Evolutionary conservation across 345 rosid species (phyloP).

Genomic region (Citrus sp.): DNA sequence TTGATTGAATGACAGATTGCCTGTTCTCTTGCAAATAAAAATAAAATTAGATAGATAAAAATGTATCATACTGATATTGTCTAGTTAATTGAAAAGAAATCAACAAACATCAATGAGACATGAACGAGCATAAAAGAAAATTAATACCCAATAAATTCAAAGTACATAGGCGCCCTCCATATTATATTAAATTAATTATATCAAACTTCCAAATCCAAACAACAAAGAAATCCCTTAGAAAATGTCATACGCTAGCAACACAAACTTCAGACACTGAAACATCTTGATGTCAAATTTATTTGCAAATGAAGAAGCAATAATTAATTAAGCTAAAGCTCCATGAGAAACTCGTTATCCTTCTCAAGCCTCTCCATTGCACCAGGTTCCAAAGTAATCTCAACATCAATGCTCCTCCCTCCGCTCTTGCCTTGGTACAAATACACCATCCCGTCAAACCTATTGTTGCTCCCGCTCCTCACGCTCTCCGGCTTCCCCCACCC

Average conservation of each 20-base stretch:
- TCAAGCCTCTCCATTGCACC: slow-evolving; percentile 72
- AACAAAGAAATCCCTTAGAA: background rate
- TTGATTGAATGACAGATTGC: too few relatives aligned
- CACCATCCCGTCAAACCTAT: slow-evolving; percentile 94
- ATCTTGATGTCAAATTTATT: too few relatives aligned
- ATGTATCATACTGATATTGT: too few relatives aligned
- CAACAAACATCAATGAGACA: too few relatives aligned
- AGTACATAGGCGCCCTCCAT: background rate
- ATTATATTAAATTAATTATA: too few relatives aligned
- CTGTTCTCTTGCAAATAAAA: too few relatives aligned
- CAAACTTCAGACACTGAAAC: too few relatives aligned
- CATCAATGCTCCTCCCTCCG: slow-evolving; percentile 82
- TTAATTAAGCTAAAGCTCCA: slow-evolving; percentile 11
- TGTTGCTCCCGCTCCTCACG: slow-evolving; percentile 82
- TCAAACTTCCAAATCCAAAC: background rate
- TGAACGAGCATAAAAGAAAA: too few relatives aligned
- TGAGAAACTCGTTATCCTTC: slow-evolving; percentile 57
- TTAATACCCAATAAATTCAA: background rate
- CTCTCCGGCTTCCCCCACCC: slow-evolving; percentile 89
- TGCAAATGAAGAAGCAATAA: background rate
- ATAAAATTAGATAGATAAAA: too few relatives aligned
- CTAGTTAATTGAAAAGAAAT: too few relatives aligned
- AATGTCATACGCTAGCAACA: background rate
- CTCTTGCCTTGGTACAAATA: slow-evolving; percentile 86
- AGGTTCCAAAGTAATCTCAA: slow-evolving; percentile 72